phyloP scores from a whole-genome alignment of 2,329 filamentous ascomycete genomes.

The Periconia digitata region DNA sequence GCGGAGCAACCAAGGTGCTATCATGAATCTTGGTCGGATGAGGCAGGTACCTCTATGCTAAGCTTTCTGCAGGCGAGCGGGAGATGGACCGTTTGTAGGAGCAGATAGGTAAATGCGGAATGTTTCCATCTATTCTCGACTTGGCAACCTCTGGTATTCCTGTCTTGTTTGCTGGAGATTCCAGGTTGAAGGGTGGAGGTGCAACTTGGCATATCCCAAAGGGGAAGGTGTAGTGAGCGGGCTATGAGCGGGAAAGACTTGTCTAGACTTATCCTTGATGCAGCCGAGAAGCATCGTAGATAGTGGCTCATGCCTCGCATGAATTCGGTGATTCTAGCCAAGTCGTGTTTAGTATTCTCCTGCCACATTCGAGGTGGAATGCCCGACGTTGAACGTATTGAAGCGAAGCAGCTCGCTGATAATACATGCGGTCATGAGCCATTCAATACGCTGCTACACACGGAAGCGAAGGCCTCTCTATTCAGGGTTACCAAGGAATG shows the following conservation, averaged over 20 bases:
- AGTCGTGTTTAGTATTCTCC: neutral
- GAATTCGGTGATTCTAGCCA: neutral
- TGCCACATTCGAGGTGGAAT: neutral
- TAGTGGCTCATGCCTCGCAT: neutral
- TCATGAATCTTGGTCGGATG: slow-evolving; percentile 2
- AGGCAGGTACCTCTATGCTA: slow-evolving; percentile 23
- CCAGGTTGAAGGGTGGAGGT: slow-evolving; percentile 7
- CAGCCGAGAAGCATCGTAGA: neutral
- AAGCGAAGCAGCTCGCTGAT: neutral
- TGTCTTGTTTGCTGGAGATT: slow-evolving; percentile 8
- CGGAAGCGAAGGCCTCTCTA: too few relatives aligned
- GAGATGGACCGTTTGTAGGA: slow-evolving; percentile 19
- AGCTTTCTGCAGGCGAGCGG: slow-evolving; percentile 17
- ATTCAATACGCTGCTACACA: too few relatives aligned
- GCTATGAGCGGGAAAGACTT: neutral
- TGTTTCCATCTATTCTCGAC: slow-evolving; percentile 28
- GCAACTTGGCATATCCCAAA: slow-evolving; percentile 7
- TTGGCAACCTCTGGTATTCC: slow-evolving; percentile 18
- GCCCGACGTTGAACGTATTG: neutral
- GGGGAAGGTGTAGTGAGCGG: slow-evolving; percentile 12
- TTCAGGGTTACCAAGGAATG: too few relatives aligned
- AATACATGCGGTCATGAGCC: too few relatives aligned
- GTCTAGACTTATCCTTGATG: neutral
- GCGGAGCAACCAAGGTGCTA: neutral
- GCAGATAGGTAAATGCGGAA: slow-evolving; percentile 20